phyloP scores from a whole-genome alignment of 2,329 filamentous ascomycete species.

The Arthroderma sp. region DNA sequence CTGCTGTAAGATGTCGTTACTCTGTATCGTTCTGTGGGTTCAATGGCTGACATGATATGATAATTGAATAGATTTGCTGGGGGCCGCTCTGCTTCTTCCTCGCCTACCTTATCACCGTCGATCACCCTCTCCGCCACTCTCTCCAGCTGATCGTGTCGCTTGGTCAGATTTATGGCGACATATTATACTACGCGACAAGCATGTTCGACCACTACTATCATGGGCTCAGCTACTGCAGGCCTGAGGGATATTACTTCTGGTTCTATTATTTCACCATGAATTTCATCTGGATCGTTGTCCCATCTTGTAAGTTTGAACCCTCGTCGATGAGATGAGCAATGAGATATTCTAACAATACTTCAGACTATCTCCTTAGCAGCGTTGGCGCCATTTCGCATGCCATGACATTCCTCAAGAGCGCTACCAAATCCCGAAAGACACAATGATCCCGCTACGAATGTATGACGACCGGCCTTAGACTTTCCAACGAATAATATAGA shows the following conservation, averaged over 20 bases:
- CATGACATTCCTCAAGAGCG: constrained; percentile 15
- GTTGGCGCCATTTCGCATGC: constrained; percentile 19
- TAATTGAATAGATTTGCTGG: constrained; percentile 38
- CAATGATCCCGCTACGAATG: constrained; percentile 10
- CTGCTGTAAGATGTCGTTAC: constrained; percentile 44
- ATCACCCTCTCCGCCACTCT: constrained; percentile 45
- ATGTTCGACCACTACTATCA: constrained; percentile 46
- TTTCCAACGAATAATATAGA: background rate
- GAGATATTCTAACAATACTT: background rate
- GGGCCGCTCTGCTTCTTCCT: constrained; percentile 48
- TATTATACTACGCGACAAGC: constrained; percentile 51
- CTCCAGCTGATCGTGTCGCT: constrained; percentile 48
- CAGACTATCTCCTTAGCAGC: constrained; percentile 23
- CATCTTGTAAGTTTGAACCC: constrained; percentile 33
- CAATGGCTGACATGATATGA: background rate
- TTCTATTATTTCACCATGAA: constrained; percentile 55
- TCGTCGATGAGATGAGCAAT: background rate
- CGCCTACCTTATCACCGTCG: constrained; percentile 40
- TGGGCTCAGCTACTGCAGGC: constrained; percentile 44
- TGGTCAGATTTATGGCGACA: constrained; percentile 52
- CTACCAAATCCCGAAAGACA: constrained; percentile 15
- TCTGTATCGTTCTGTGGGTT: constrained; percentile 1
- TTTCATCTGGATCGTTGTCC: constrained; percentile 52
- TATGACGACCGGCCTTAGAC: background rate
- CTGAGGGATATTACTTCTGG: constrained; percentile 53